phyloP scores from a whole-genome alignment of 78 protist genomes.

The Planoprotostelium fungivorum region DNA sequence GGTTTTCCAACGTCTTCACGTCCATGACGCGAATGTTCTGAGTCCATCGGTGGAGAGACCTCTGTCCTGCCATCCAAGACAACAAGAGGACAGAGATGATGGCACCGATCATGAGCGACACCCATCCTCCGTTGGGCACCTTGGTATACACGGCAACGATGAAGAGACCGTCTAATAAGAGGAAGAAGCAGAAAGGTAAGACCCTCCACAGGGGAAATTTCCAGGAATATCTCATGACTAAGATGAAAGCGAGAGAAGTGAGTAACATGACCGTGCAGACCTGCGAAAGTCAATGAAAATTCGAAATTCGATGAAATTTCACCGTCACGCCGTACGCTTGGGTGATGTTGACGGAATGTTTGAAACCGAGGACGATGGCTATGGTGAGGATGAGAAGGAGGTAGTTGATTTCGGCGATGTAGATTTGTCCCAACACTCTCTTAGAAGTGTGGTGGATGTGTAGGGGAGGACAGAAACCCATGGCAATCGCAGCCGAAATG shows the following conservation, averaged over 20 bases:
- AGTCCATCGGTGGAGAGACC: not conserved
- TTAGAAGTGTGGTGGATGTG: constrained; percentile 14
- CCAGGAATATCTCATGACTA: not conserved
- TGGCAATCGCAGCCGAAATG: constrained; percentile 3
- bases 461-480: constrained; percentile 20
- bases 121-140: not conserved
- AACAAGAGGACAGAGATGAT: not conserved
- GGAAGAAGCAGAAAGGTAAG: not conserved
- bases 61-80: not conserved
- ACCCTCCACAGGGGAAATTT: not conserved
- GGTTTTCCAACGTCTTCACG: not conserved
- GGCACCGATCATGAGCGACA: not conserved
- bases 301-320: not conserved
- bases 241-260: not conserved
- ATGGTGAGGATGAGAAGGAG: constrained; percentile 10
- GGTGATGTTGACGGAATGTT: constrained; percentile 14
- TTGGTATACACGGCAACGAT: not conserved
- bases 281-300: not conserved
- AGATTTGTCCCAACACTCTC: constrained; percentile 18
- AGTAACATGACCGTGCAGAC: not conserved
- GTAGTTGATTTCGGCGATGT: constrained; percentile 16
- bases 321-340: constrained; percentile 21
- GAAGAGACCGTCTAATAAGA: not conserved
- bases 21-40: not conserved
- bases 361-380: constrained; percentile 11